Conservation (phyloP, 352 stramenopile genomes). For the Thalassiosira exigua region DNA sequence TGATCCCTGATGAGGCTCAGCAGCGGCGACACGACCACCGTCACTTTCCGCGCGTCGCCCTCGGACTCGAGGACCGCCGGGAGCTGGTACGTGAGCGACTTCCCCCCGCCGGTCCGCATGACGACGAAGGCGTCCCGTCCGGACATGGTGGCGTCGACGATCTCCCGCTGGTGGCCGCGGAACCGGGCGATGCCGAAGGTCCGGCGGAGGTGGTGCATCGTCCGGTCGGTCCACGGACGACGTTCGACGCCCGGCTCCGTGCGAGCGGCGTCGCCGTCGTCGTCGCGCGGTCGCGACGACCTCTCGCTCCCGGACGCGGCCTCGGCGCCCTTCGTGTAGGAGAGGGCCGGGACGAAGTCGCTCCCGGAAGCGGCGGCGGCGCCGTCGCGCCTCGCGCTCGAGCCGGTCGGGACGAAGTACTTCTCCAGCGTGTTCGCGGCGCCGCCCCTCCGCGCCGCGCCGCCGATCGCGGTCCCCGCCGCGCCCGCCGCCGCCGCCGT, state of each 20-base stretch:
- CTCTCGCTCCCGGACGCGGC: not conserved
- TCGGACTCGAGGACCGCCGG: constrained; percentile 85
- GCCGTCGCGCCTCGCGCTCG: too few relatives aligned
- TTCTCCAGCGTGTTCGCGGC: constrained; percentile 39
- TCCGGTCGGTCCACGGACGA: constrained; percentile 50
- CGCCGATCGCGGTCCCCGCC: not conserved
- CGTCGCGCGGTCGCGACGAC: not conserved
- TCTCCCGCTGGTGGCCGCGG: constrained; percentile 89
- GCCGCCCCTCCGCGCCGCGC: not conserved
- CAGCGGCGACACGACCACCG: constrained; percentile 91
- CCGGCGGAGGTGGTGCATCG: constrained; percentile 56
- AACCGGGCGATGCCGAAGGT: constrained; percentile 88
- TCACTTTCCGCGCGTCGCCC: constrained; percentile 80
- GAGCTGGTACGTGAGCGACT: constrained; percentile 90
- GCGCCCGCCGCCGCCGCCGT: not conserved
- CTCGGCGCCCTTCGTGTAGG: too few relatives aligned
- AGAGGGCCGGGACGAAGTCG: too few relatives aligned
- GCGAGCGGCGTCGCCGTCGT: not conserved
- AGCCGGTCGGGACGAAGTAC: constrained; percentile 34
- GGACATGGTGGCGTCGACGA: constrained; percentile 91
- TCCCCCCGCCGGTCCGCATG: constrained; percentile 90
- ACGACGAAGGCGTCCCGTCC: constrained; percentile 91
- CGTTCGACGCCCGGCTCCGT: not conserved
- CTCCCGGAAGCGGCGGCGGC: not conserved
- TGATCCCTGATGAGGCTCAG: constrained; percentile 93